These are phyloP conservation scores for Fusarium caatingaense DNA, from an alignment of 2,329 filamentous ascomycete species.

Conservation along the genomic window DNA sequence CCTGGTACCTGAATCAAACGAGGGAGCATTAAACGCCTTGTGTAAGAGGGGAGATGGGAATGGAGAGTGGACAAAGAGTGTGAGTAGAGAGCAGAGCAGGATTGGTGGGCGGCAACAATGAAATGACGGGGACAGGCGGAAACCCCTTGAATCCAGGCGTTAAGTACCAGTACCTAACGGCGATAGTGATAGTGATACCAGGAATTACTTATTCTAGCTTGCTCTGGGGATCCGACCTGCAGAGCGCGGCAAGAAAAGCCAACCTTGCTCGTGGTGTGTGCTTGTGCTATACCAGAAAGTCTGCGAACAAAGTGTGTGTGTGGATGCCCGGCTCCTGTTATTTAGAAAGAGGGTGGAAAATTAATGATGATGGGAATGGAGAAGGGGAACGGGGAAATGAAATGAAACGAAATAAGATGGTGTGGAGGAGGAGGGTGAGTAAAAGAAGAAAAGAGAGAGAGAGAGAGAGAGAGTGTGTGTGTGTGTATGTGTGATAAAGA, in stretches of 20 bases:
- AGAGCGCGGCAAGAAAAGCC: slow-evolving; percentile 2
- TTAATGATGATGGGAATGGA: slow-evolving; percentile 35
- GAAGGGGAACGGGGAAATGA: slow-evolving; percentile 31
- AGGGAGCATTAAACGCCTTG: slow-evolving; percentile 32
- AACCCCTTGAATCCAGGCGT: slow-evolving; percentile 13
- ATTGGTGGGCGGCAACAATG: slow-evolving; percentile 18
- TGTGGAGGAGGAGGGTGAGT: slow-evolving; percentile 8
- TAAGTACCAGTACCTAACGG: slow-evolving; percentile 1
- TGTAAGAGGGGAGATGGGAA: slow-evolving; percentile 30
- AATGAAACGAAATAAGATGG: slow-evolving; percentile 16
- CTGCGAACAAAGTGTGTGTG: slow-evolving; percentile 19
- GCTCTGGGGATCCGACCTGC: not conserved
- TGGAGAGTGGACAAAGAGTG: slow-evolving; percentile 4
- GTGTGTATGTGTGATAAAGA: not conserved
- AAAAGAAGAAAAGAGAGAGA: not conserved
- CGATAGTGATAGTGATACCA: slow-evolving; percentile 9
- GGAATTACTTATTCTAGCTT: slow-evolving; percentile 15
- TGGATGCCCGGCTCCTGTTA: slow-evolving; percentile 11
- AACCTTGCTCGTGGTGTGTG: slow-evolving; percentile 4
- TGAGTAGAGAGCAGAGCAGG: slow-evolving; percentile 5
- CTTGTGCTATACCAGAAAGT: slow-evolving; percentile 5
- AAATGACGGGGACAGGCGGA: slow-evolving; percentile 25
- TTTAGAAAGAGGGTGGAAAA: slow-evolving; percentile 21
- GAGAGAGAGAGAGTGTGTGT: not conserved
- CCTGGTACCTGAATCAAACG: slow-evolving; percentile 36